Conservation (phyloP, 2,329 filamentous ascomycete species). For the Cadophora sp. region DNA sequence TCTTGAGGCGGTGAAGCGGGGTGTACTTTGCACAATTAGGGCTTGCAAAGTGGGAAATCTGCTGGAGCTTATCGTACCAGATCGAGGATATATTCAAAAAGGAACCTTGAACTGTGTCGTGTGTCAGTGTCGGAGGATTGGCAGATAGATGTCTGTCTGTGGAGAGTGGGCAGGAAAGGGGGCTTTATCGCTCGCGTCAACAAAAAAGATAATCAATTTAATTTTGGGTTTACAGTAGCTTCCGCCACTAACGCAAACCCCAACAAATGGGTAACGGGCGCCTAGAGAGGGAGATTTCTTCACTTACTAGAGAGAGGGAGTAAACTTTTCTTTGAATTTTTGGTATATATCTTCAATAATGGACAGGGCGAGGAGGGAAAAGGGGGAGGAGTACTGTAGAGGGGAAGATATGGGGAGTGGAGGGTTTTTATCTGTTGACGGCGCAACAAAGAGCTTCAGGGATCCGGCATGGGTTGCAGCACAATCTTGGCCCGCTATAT, state of each 20-base stretch:
- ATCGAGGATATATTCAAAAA: conserved; percentile 1
- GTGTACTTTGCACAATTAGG: conserved; percentile 15
- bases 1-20: conserved; percentile 48
- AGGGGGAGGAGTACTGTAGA: neutral
- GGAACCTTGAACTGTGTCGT: neutral
- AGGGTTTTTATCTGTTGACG: conserved; percentile 12
- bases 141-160: neutral
- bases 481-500: neutral
- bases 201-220: conserved; percentile 12
- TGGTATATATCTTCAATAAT: conserved; percentile 1
- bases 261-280: conserved; percentile 7
- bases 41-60: neutral
- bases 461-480: neutral
- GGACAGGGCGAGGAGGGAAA: neutral
- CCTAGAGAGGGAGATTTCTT: neutral
- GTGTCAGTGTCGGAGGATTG: neutral
- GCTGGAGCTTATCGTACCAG: neutral
- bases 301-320: neutral
- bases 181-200: conserved; percentile 9
- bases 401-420: neutral
- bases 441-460: conserved; percentile 15
- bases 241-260: conserved; percentile 20
- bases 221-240: conserved; percentile 15
- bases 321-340: conserved; percentile 5
- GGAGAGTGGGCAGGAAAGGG: conserved; percentile 6